phyloP scores from a whole-genome alignment of 2,329 filamentous ascomycete genomes.

The Fonsecaea erecta region DNA sequence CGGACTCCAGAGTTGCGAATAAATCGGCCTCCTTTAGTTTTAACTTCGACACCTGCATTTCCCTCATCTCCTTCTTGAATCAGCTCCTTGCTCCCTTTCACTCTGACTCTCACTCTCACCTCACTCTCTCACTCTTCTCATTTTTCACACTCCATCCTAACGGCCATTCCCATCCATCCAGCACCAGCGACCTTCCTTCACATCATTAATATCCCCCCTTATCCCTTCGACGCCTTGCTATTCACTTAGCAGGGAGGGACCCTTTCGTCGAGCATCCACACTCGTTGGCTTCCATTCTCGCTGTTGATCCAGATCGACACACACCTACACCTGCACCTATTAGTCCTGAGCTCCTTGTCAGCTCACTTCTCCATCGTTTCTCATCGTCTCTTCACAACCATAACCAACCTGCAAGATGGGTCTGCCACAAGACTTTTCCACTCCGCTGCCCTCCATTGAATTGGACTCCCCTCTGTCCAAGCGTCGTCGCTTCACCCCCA shows the following conservation, averaged over 20 bases:
- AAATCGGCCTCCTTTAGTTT: not conserved
- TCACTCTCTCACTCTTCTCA: conserved; percentile 3
- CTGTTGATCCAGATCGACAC: conserved; percentile 1
- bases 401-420: conserved; percentile 19
- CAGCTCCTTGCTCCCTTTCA: conserved; percentile 8
- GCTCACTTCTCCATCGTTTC: conserved; percentile 8
- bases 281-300: conserved; percentile 34
- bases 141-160: conserved; percentile 13
- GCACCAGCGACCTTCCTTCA: not conserved
- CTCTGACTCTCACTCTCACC: conserved; percentile 7
- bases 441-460: conserved; percentile 20
- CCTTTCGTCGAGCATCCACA: not conserved
- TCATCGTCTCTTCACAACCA: not conserved
- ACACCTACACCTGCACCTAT: not conserved
- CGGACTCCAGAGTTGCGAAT: conserved; percentile 1
- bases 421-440: conserved; percentile 25
- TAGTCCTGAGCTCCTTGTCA: not conserved
- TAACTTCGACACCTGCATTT: conserved; percentile 8
- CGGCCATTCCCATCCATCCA: not conserved
- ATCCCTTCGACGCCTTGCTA: conserved; percentile 29
- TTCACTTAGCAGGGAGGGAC: conserved; percentile 31
- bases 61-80: conserved; percentile 7
- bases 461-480: conserved; percentile 43
- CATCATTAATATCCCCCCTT: not conserved
- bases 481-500: conserved; percentile 51